Evolutionary conservation across 2,329 filamentous ascomycete genomes (phyloP).

Genomic region (Botrytis deweyae): DNA sequence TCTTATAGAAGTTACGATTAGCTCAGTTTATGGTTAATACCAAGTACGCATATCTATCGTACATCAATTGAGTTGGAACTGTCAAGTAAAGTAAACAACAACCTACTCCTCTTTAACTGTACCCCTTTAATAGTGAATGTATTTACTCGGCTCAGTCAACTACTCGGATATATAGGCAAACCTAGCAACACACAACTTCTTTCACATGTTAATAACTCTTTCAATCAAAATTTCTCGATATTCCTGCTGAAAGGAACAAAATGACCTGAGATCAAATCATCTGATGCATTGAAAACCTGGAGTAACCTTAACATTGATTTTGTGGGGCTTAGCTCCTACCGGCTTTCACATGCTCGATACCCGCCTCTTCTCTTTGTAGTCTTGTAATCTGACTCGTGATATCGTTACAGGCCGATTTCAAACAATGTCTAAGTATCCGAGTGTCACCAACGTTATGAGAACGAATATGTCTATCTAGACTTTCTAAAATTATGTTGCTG

Average conservation of each 20-base stretch:
- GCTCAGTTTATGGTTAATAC: neutral
- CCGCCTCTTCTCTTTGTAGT: conserved; percentile 2
- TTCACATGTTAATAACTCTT: neutral
- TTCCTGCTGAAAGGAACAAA: neutral
- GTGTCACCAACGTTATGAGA: neutral
- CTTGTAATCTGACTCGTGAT: conserved; percentile 7
- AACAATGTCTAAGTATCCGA: neutral
- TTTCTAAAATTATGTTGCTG: neutral
- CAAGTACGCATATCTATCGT: neutral
- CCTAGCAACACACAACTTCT: neutral
- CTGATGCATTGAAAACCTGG: conserved; percentile 17
- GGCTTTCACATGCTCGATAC: conserved; percentile 21
- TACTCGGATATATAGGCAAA: neutral
- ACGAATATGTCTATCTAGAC: neutral
- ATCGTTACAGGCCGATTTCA: neutral
- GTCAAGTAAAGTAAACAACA: neutral
- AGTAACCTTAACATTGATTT: conserved; percentile 1
- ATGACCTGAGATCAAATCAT: conserved; percentile 17
- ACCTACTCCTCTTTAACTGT: neutral
- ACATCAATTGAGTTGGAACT: neutral
- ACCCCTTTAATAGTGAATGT: neutral
- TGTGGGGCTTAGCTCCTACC: conserved; percentile 19
- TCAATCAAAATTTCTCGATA: neutral
- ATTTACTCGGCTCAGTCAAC: neutral
- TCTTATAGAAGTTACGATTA: neutral